Conservation (phyloP, 768 basidiomycete genomes). For the Sporobolomyces roseus region DNA sequence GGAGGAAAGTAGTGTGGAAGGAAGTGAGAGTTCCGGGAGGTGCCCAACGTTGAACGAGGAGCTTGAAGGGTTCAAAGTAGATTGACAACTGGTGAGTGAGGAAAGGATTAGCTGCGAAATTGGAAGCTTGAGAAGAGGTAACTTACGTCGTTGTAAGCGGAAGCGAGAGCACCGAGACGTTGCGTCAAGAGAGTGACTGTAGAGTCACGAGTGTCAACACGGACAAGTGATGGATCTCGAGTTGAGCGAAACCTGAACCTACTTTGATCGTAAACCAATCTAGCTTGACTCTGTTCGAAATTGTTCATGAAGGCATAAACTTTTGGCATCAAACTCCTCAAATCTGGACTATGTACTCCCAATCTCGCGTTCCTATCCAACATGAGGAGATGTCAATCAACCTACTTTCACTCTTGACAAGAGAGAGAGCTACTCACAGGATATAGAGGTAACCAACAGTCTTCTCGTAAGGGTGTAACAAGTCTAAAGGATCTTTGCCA, state of each 20-base stretch:
- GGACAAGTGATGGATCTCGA: no score
- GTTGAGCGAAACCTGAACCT: no score
- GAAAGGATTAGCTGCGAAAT: not conserved
- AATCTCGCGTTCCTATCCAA: conserved; percentile 23
- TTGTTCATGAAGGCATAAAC: not conserved
- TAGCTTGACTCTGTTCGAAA: conserved; percentile 11
- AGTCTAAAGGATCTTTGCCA: conserved; percentile 65
- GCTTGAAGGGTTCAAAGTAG: conserved; percentile 60
- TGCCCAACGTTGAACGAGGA: conserved; percentile 63
- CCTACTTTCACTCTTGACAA: no score
- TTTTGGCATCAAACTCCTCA: not conserved
- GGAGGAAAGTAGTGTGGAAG: conserved; percentile 66
- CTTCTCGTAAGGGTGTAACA: conserved; percentile 59
- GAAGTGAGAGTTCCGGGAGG: conserved; percentile 60
- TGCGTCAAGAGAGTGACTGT: no score
- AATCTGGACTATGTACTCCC: not conserved
- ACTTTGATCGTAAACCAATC: conserved; percentile 21
- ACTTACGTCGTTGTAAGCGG: conserved; percentile 3
- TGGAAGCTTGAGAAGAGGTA: not conserved
- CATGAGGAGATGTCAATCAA: no score
- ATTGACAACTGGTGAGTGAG: conserved; percentile 39
- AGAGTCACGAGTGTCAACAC: no score
- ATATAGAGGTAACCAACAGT: conserved; percentile 69
- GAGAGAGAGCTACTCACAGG: conserved; percentile 55
- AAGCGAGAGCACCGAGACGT: not conserved